These are phyloP conservation scores for Vanrija humicola DNA, from an alignment of 1,284 basidiomycete genomes.

Conservation along the genomic window DNA sequence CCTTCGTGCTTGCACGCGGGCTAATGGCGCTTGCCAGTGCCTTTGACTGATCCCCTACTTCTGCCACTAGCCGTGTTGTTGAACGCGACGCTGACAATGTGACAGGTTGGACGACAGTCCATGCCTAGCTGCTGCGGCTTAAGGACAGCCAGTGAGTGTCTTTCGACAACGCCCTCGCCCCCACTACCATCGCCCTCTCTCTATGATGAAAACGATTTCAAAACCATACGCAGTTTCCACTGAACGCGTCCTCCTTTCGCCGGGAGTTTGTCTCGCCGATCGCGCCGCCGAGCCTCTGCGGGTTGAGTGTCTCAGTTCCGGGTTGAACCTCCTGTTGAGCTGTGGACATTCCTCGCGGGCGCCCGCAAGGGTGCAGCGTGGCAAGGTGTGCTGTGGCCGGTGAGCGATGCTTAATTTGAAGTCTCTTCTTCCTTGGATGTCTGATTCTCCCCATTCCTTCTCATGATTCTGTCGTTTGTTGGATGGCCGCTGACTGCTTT, in stretches of 20 bases:
- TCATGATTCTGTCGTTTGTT: neutral
- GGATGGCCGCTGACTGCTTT: conserved; percentile 3
- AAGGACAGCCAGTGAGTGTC: neutral
- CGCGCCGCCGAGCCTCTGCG: conserved; percentile 23
- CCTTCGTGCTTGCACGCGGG: conserved; percentile 35
- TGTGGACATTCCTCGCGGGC: conserved; percentile 34
- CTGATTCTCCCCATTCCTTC: conserved; percentile 32
- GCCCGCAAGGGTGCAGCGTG: conserved; percentile 19
- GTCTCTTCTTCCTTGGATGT: conserved; percentile 53
- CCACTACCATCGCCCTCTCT: neutral
- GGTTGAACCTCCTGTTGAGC: conserved; percentile 46
- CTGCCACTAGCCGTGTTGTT: neutral
- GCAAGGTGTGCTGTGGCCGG: conserved; percentile 16
- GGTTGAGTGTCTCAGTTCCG: conserved; percentile 28
- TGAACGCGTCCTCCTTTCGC: conserved; percentile 48
- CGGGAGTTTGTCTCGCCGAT: conserved; percentile 43
- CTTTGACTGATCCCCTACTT: conserved; percentile 46
- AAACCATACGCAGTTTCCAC: conserved; percentile 54
- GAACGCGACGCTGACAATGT: neutral
- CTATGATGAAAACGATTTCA: conserved; percentile 45
- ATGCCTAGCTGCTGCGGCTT: too few relatives aligned
- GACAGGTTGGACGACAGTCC: neutral
- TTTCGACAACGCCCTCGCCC: neutral
- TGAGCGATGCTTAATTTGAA: conserved; percentile 46
- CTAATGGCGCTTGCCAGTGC: conserved; percentile 51